These are phyloP conservation scores for Nothophaeocryptopus gaeumannii DNA, from an alignment of 2,329 filamentous ascomycete genomes.

Conservation along the genomic window DNA sequence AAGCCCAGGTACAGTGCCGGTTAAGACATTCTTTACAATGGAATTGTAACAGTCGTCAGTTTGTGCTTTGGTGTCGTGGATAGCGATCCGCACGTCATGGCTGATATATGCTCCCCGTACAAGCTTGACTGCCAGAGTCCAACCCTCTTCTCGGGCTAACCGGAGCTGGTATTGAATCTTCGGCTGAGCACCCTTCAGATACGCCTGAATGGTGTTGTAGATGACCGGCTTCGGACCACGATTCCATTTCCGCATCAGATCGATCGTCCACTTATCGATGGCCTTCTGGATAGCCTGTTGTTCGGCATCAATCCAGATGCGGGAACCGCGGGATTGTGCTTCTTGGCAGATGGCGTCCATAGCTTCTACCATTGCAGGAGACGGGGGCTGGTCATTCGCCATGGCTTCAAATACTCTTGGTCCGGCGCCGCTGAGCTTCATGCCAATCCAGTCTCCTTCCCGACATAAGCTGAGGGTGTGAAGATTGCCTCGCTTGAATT, in stretches of 20 bases:
- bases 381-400: slow-evolving; percentile 39
- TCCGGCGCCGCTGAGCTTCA: slow-evolving; percentile 55
- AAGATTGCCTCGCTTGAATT: slow-evolving; percentile 54
- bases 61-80: slow-evolving; percentile 30
- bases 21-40: slow-evolving; percentile 25
- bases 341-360: slow-evolving; percentile 46
- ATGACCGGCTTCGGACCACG: slow-evolving; percentile 42
- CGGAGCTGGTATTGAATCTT: slow-evolving; percentile 48
- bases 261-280: slow-evolving; percentile 54
- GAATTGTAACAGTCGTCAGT: slow-evolving; percentile 30
- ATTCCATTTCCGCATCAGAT: slow-evolving; percentile 55
- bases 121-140: slow-evolving; percentile 52
- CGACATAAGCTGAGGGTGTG: slow-evolving; percentile 53
- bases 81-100: slow-evolving; percentile 39
- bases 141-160: slow-evolving; percentile 47
- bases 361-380: slow-evolving; percentile 41
- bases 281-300: slow-evolving; percentile 52
- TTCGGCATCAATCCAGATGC: slow-evolving; percentile 55
- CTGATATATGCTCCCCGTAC: slow-evolving; percentile 55
- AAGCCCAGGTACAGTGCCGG: slow-evolving; percentile 26
- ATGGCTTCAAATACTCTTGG: slow-evolving; percentile 42
- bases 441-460: slow-evolving; percentile 50
- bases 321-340: slow-evolving; percentile 43
- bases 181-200: slow-evolving; percentile 48
- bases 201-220: slow-evolving; percentile 54